Evolutionary conservation across 768 basidiomycete genomes (phyloP).

Genomic region (Wakefieldia striispora): DNA sequence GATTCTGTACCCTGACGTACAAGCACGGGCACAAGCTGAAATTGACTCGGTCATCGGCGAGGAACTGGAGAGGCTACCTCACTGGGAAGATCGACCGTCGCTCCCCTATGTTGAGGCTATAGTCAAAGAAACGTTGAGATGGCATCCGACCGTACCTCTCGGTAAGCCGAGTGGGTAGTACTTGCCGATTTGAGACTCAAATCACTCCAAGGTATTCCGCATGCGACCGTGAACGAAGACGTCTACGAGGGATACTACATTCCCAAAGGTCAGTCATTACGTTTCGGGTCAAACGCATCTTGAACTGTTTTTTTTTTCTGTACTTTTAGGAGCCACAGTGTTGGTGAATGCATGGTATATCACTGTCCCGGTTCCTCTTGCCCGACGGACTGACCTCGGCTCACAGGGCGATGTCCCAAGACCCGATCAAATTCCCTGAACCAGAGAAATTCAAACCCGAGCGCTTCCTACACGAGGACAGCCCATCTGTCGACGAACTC

Average conservation of each 20-base stretch:
- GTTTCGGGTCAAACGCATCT: background rate
- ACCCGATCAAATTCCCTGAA: constrained; percentile 37
- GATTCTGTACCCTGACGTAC: constrained; percentile 25
- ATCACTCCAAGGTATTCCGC: constrained; percentile 26
- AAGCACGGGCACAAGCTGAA: constrained; percentile 17
- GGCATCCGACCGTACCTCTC: constrained; percentile 17
- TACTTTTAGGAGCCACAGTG: constrained; percentile 17
- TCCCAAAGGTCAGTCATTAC: constrained; percentile 40
- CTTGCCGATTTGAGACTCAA: background rate
- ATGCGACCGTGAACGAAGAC: constrained; percentile 37
- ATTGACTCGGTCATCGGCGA: constrained; percentile 19
- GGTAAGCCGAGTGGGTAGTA: constrained; percentile 1
- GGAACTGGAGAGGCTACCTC: constrained; percentile 18
- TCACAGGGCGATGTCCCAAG: constrained; percentile 35
- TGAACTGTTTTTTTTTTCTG: background rate
- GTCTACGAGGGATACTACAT: constrained; percentile 47
- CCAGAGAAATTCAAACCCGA: constrained; percentile 39
- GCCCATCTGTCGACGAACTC: constrained; percentile 6
- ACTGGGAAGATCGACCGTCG: constrained; percentile 17
- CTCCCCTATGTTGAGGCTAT: constrained; percentile 24
- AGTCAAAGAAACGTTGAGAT: constrained; percentile 25
- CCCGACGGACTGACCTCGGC: background rate
- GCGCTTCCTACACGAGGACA: constrained; percentile 26
- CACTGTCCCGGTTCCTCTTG: background rate
- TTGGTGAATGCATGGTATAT: constrained; percentile 20